Evolutionary conservation across 164 flowering plant genomes (phyloP), one percentile per base, ranked within the genome.

Genomic region (Annona squamosa): DNA sequence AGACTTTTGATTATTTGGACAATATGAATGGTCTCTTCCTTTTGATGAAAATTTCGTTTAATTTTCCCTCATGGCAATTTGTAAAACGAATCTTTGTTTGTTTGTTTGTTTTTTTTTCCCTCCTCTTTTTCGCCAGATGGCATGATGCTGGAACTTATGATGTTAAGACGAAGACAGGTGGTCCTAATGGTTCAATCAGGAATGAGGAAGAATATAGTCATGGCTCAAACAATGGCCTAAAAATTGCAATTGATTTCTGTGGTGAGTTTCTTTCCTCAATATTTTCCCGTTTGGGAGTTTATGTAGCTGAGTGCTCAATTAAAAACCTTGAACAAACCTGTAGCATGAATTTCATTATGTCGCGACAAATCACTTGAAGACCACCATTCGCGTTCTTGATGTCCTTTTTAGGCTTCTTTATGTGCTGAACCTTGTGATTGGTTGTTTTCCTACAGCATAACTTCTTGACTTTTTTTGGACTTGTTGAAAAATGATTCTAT

Each of bases 131-230:
- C 79, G 73, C 37, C 67, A 94, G 98, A 79, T 94, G 97, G 98
- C 98, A 92, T 67, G 97, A 91, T 77, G 97, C 98, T 1, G 97
- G 97, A 4, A 92, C 98, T n/a, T 94, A 87, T 74, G 94, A 89
- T 78, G 91, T 62, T 77, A 82, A 74, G 26, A 86, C 93, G 44
- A 94, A 90, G 73, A 91, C 94, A 4, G 98, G 97, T 52, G 98
- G 98, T 68, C 88, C 98, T 3, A 90, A 91, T 79, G 98, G 97
- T 7, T 91, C 97, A 9, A 94, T 94, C 67, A 78, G 94, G 80
- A 87, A 72, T 47, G 92, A 89, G 71, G 93, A 87, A 67, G 98
- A 94, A 81, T 84, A 63, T 77, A 64, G 71, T 71, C 99, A 93
- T 73, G 90, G 87, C 16, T 78, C 93, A 17, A 96, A 96, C 73